phyloP scores from a whole-genome alignment of 2,329 filamentous ascomycete species.

The Fusarium papillatum region DNA sequence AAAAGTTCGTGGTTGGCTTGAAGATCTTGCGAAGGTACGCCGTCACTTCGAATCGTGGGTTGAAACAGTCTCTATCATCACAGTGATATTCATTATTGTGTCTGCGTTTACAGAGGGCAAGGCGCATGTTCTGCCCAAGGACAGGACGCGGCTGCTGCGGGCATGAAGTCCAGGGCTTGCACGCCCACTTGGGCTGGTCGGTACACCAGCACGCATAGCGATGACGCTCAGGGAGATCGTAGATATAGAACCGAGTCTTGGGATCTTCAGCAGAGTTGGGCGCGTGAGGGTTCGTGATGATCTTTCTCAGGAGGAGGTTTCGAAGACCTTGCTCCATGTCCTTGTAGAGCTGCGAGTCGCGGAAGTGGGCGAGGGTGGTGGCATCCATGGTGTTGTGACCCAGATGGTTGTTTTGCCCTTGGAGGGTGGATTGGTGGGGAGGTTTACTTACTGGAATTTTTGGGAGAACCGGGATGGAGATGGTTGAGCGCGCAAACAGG shows the following conservation, averaged over 20 bases:
- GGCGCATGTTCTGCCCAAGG: neutral
- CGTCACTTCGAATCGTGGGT: neutral
- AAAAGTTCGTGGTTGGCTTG: neutral
- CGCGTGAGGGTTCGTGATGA: neutral
- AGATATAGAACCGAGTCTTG: neutral
- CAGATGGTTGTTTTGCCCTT: neutral
- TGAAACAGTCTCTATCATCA: neutral
- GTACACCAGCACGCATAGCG: neutral
- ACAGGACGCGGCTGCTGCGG: neutral
- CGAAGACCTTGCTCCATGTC: slow-evolving; percentile 19
- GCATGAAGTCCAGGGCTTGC: neutral
- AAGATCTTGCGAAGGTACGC: neutral
- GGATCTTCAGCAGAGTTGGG: neutral
- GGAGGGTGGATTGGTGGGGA: neutral
- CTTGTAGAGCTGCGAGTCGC: neutral
- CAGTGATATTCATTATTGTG: neutral
- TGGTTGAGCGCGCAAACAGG: neutral
- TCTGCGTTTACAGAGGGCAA: neutral
- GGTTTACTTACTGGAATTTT: neutral
- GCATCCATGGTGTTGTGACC: neutral
- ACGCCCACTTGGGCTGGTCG: neutral
- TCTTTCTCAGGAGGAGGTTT: neutral
- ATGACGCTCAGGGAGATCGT: neutral
- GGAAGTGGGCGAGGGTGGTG: neutral
- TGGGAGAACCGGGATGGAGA: no score